These are phyloP conservation scores for Strigomonas galati DNA, from an alignment of 208 protist species.

Conservation along the genomic window DNA sequence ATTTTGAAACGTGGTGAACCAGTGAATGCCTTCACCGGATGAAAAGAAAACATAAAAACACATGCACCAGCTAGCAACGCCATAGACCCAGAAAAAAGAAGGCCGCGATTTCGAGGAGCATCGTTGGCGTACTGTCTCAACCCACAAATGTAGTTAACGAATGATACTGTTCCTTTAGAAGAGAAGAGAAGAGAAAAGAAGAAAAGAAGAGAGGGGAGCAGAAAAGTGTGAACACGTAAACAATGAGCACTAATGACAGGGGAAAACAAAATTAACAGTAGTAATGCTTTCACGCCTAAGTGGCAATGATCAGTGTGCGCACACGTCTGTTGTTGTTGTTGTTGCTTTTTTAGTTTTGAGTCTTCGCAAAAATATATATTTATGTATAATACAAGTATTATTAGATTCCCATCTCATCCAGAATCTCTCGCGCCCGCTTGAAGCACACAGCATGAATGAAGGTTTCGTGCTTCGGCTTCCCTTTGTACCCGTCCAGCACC, in stretches of 20 bases:
- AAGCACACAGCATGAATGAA: conserved; percentile 43
- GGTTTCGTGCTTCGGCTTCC: conserved; percentile 17
- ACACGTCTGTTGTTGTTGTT: not conserved
- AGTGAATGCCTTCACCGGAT: conserved; percentile 71
- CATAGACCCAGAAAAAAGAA: conserved; percentile 68
- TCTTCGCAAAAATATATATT: not conserved
- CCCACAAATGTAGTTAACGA: not conserved
- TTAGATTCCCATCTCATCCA: conserved; percentile 11
- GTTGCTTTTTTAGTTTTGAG: not conserved
- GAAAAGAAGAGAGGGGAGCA: not conserved
- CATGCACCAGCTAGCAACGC: conserved; percentile 83
- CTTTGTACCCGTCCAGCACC: conserved; percentile 31
- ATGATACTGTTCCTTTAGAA: not conserved
- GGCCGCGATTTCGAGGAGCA: conserved; percentile 28
- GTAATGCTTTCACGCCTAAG: not conserved
- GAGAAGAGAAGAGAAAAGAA: not conserved
- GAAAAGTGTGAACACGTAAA: not conserved
- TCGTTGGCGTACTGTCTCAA: not conserved
- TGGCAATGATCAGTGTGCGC: not conserved
- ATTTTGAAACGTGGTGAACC: conserved; percentile 78
- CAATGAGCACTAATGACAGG: conserved; percentile 1
- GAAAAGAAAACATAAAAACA: conserved; percentile 88
- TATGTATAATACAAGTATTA: not conserved
- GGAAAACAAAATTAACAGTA: not conserved
- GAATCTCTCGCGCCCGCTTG: conserved; percentile 20